Evolutionary conservation across 1,139 yeast genomes (phyloP).

Genomic region (Yamadazyma dendronema): DNA sequence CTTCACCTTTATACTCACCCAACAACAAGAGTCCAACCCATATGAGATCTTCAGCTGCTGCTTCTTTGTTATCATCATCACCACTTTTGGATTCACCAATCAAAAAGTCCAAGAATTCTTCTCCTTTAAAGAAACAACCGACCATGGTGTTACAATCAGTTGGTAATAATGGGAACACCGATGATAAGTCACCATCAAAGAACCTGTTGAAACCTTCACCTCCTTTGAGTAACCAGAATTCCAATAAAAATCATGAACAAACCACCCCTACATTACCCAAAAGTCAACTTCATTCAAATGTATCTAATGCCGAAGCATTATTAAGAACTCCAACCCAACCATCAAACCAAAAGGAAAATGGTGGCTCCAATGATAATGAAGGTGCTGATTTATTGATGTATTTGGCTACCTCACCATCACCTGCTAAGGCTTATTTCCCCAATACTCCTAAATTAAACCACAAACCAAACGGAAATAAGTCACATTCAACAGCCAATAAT

Average conservation of each 20-base stretch:
- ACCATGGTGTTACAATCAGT: constrained; percentile 42
- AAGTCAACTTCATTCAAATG: constrained; percentile 17
- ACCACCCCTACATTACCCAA: constrained; percentile 39
- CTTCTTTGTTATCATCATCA: constrained; percentile 30
- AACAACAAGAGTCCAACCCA: constrained; percentile 44
- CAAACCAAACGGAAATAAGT: constrained; percentile 1
- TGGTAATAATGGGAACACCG: too few species aligned
- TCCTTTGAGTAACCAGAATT: constrained; percentile 22
- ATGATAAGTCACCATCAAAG: constrained; percentile 8
- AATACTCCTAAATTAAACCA: constrained; percentile 29
- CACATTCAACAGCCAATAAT: too few species aligned
- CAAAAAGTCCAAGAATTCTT: constrained; percentile 23
- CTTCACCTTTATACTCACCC: constrained; percentile 40
- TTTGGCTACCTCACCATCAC: constrained; percentile 84
- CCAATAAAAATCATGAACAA: constrained; percentile 14
- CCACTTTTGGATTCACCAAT: constrained; percentile 34
- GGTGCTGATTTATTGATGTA: constrained; percentile 84
- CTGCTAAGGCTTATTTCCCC: constrained; percentile 47
- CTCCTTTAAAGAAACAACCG: constrained; percentile 28
- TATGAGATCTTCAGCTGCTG: constrained; percentile 37
- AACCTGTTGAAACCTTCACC: constrained; percentile 37
- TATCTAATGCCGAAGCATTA: constrained; percentile 16
- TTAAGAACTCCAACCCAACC: constrained; percentile 42
- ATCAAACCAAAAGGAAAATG: constrained; percentile 8
- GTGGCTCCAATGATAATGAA: constrained; percentile 50